A percentile compares a stretch with the other conserved stretches of the same genome.
Evolutionary conservation across 75 land plant genomes (phyloP).

Genomic region (Azolla pinnata): DNA sequence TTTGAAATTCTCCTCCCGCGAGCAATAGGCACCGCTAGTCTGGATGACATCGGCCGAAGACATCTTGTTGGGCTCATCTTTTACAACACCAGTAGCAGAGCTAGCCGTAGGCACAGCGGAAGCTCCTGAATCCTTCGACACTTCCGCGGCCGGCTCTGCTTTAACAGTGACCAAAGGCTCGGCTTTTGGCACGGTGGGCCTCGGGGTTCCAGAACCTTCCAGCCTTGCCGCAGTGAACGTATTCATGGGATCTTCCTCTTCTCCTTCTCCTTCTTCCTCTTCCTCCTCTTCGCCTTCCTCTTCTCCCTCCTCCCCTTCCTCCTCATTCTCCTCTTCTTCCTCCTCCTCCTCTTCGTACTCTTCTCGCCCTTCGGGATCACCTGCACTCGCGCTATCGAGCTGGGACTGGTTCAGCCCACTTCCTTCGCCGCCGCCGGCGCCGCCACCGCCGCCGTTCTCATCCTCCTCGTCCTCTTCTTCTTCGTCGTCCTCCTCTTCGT

Average conservation of each 20-base stretch:
- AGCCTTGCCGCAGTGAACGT: constrained; percentile 71
- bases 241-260: constrained; percentile 49
- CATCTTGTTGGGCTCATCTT: constrained; percentile 60
- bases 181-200: constrained; percentile 5
- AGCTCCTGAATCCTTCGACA: constrained; percentile 8
- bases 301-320: constrained; percentile 46
- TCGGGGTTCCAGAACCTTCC: constrained; percentile 16
- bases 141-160: constrained; percentile 30
- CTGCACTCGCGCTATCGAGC: constrained; percentile 32
- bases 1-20: constrained; percentile 86
- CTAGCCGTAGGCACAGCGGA: constrained; percentile 15
- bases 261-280: constrained; percentile 28
- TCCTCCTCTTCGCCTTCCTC: constrained; percentile 30
- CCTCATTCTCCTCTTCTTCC: constrained; percentile 22
- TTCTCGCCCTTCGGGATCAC: constrained; percentile 21
- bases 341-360: constrained; percentile 39
- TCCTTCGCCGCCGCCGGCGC: constrained; percentile 27
- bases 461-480: constrained; percentile 46
- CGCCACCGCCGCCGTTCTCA: constrained; percentile 47
- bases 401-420: constrained; percentile 23
- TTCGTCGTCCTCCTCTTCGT: constrained; percentile 42
- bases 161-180: constrained; percentile 22
- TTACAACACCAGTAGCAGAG: constrained; percentile 30
- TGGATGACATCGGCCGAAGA: constrained; percentile 69
- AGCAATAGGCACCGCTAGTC: constrained; percentile 90